Conservation (phyloP, 2,329 filamentous ascomycete genomes). For the Penicillium digitatum region DNA sequence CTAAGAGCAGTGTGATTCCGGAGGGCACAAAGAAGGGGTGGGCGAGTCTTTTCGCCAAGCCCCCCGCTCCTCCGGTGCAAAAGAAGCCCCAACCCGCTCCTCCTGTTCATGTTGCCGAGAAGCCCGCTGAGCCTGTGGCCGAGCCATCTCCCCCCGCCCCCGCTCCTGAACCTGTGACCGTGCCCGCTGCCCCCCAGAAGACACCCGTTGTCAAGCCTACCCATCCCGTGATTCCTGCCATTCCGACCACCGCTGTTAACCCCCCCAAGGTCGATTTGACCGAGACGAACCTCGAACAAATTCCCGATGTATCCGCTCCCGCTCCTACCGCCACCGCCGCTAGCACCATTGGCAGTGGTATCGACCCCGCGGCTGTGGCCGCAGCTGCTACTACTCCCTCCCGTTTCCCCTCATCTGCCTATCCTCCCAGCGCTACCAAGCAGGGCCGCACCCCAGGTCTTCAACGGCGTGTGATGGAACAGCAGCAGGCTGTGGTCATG, state of each 20-base stretch:
- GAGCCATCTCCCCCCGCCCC: slow-evolving; percentile 45
- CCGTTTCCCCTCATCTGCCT: slow-evolving; percentile 66
- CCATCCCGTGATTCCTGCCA: slow-evolving; percentile 33
- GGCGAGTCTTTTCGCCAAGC: slow-evolving; percentile 72
- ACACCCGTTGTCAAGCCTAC: slow-evolving; percentile 38
- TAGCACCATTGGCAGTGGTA: slow-evolving; percentile 83
- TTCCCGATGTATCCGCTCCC: slow-evolving; percentile 75
- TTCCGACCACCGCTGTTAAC: slow-evolving; percentile 49
- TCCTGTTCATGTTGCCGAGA: slow-evolving; percentile 28
- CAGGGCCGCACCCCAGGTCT: slow-evolving; percentile 70
- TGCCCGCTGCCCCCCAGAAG: slow-evolving; percentile 33
- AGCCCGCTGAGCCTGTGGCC: slow-evolving; percentile 28
- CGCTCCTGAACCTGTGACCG: slow-evolving; percentile 41
- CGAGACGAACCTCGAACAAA: slow-evolving; percentile 84
- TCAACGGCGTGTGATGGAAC: slow-evolving; percentile 82
- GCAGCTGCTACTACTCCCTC: slow-evolving; percentile 48
- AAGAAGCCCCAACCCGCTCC: slow-evolving; percentile 47
- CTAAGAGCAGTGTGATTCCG: slow-evolving; percentile 36
- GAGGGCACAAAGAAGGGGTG: slow-evolving; percentile 51
- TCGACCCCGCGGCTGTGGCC: slow-evolving; percentile 64
- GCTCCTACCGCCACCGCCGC: slow-evolving; percentile 76
- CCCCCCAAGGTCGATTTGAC: slow-evolving; percentile 81
- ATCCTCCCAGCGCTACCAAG: slow-evolving; percentile 75
- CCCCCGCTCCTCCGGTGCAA: slow-evolving; percentile 48
- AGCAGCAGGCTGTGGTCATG: slow-evolving; percentile 98